These are phyloP conservation scores for Aspergillus persii DNA, from an alignment of 2,329 filamentous ascomycete genomes.

Conservation along the genomic window DNA sequence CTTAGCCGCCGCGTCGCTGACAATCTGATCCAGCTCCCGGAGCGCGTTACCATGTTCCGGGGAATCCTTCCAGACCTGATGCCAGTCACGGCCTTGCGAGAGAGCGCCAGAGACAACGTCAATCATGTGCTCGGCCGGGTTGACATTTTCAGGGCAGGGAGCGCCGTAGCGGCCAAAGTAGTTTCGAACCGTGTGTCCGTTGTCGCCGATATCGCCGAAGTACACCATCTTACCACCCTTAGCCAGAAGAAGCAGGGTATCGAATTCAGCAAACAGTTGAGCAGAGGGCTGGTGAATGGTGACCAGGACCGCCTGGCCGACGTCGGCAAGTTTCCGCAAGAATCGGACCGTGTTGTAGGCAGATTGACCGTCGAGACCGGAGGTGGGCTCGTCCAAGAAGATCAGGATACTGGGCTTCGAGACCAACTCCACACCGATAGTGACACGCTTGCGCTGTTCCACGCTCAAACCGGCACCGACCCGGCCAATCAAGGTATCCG, in stretches of 20 bases:
- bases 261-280: conserved; percentile 66
- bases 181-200: conserved; percentile 60
- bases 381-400: conserved; percentile 70
- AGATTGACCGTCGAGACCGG: conserved; percentile 65
- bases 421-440: conserved; percentile 69
- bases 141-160: conserved; percentile 59
- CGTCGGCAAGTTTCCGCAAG: conserved; percentile 61
- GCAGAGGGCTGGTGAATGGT: conserved; percentile 70
- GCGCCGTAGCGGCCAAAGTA: conserved; percentile 67
- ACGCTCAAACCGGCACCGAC: conserved; percentile 52
- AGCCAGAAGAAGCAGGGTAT: conserved; percentile 65
- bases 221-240: conserved; percentile 69
- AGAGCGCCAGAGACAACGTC: conserved; percentile 48
- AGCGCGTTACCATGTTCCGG: conserved; percentile 57
- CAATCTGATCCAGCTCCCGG: conserved; percentile 63
- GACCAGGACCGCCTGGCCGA: conserved; percentile 67
- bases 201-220: conserved; percentile 66
- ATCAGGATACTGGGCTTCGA: conserved; percentile 65
- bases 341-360: conserved; percentile 66
- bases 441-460: conserved; percentile 67
- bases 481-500: conserved; percentile 60
- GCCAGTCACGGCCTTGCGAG: conserved; percentile 62
- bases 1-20: conserved; percentile 44
- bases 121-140: conserved; percentile 61
- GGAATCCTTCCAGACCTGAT: conserved; percentile 67